A percentile compares a stretch with the other conserved stretches of the same genome.
Conservation (phyloP, 768 basidiomycete species). For the Phanerodontia chrysosporium region DNA sequence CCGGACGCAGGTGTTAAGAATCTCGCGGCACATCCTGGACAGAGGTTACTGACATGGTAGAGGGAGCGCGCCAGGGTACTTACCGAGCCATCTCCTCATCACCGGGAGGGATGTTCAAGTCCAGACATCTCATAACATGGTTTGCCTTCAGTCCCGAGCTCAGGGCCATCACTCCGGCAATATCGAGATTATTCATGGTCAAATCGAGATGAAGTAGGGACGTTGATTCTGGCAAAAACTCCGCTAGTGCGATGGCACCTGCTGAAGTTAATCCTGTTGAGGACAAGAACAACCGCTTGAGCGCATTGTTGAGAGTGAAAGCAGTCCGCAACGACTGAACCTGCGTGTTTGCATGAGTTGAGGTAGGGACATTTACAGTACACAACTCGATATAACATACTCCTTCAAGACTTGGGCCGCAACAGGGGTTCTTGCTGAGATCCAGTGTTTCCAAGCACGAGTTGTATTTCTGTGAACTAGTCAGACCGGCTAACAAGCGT, state of each 20-base stretch:
- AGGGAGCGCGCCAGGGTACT: slow-evolving; percentile 15
- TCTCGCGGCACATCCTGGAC: slow-evolving; percentile 74
- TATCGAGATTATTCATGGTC: slow-evolving; percentile 76
- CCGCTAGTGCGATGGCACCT: slow-evolving; percentile 92
- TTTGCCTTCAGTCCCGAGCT: slow-evolving; percentile 83
- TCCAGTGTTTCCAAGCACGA: slow-evolving; percentile 91
- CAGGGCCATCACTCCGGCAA: slow-evolving; percentile 92
- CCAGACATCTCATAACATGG: slow-evolving; percentile 83
- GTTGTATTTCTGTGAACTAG: slow-evolving; percentile 78
- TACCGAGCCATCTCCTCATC: slow-evolving; percentile 76
- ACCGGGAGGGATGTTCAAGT: slow-evolving; percentile 85
- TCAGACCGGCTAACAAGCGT: background rate
- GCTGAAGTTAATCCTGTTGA: slow-evolving; percentile 74
- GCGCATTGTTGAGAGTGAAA: slow-evolving; percentile 85
- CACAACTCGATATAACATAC: no score
- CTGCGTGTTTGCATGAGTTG: no score
- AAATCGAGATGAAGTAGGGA: slow-evolving; percentile 90
- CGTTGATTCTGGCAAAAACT: slow-evolving; percentile 89
- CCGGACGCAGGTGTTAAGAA: slow-evolving; percentile 83
- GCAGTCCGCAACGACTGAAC: slow-evolving; percentile 87
- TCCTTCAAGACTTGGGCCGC: slow-evolving; percentile 86
- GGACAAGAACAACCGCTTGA: slow-evolving; percentile 90
- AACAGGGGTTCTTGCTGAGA: slow-evolving; percentile 89
- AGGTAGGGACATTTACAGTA: no score
- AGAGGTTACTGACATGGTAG: background rate